phyloP scores from a whole-genome alignment of 169 alveolate genomes.

The Plasmodium gaboni region DNA sequence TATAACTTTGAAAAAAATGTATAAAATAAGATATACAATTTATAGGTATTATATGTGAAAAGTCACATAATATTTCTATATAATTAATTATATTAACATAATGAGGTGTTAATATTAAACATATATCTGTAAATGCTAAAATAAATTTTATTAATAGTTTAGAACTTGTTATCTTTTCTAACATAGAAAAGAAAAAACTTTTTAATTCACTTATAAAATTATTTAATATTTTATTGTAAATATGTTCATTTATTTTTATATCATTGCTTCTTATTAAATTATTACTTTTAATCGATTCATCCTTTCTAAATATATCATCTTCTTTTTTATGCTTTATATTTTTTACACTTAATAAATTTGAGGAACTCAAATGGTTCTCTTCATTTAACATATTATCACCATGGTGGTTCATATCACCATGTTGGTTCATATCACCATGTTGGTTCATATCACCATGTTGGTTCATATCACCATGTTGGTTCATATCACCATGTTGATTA shows the following conservation, averaged over 20 bases:
- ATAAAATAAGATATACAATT: conserved; percentile 4
- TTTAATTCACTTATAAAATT: conserved; percentile 36
- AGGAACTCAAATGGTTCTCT: neutral
- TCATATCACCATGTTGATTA: no score
- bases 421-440: no score
- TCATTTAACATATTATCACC: no score
- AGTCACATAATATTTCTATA: conserved; percentile 39
- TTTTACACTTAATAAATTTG: neutral
- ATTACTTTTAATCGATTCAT: neutral
- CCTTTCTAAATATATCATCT: neutral
- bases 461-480: no score
- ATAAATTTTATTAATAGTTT: conserved; percentile 17
- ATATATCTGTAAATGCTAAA: conserved; percentile 8
- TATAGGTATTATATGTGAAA: conserved; percentile 27
- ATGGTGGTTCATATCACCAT: no score
- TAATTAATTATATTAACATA: conserved; percentile 21
- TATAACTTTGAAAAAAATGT: conserved; percentile 12
- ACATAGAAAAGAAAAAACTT: conserved; percentile 31
- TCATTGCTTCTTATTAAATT: neutral
- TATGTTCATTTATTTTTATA: conserved; percentile 25
- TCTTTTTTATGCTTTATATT: neutral
- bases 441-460: no score
- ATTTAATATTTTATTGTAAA: conserved; percentile 25
- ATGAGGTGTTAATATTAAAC: conserved; percentile 45
- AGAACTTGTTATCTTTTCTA: conserved; percentile 10